Base-by-base conservation (phyloP, 2,329 filamentous ascomycete genomes). In the Hymenoscyphus fraxineus region DNA sequence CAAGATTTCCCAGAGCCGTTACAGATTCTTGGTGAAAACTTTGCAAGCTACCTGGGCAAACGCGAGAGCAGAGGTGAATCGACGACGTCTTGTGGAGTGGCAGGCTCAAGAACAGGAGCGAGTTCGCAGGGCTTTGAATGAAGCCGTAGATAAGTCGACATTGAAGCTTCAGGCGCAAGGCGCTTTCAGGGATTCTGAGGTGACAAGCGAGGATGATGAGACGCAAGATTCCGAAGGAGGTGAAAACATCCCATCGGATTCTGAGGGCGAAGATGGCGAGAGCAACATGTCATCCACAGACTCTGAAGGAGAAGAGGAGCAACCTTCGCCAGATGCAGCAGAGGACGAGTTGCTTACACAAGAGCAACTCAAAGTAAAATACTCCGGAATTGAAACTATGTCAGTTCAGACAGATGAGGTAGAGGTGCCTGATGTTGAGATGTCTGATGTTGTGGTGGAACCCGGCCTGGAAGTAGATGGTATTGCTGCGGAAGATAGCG, bases 91-190 rank as follows among this genome's bases (percentile, higher is more conserved):
- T 16, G 80, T 82, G 47, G 83, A 86, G 68, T 89, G 86, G 86
- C 84, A 89, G 69, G 85, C 82, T 1, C 84, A 87, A 67, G 86
- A 89, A 72, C 84, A 89, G 71, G 83, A 79, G 73, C 83, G 84
- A 69, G 84, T 85, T 74, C 88, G 83, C 77, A 88, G 85, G 73
- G 91, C 87, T 59, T 82, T 90, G 72, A 91, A 89, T 71, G 87
- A 89, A 78, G 90, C 87, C 71, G 88, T 91, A 71, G 90, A 88
- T 66, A 82, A 88, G 64, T 91, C 88, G 0, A 89, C 89, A 66
- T 84, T 85, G 70, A 87, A 90, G 71, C 78, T 91, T 0, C 85
- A 89, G 68, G 85, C 87, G 16, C 81, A 86, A n/a, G 81, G 80
- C 63, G 77, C 79, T 1, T 82, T 80, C 19, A 68, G 68, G 61